Percentiles rank a stretch among this genome's conserved stretches.
phyloP scores from a whole-genome alignment of 208 protist genomes.

The Crithidia expoeki region DNA sequence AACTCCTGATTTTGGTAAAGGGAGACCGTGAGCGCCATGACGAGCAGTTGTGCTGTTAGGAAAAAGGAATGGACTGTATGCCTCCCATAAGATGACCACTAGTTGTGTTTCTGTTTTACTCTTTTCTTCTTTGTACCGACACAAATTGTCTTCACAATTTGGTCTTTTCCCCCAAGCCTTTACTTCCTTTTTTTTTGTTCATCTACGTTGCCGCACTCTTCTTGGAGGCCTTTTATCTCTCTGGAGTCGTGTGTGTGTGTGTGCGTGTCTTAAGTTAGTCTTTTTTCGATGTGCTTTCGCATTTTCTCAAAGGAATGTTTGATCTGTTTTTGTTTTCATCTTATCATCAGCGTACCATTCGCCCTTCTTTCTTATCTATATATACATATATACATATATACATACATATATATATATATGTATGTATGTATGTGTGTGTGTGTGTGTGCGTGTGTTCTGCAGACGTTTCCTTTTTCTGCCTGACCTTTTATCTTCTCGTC shows the following conservation, averaged over 20 bases:
- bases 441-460: too few species aligned
- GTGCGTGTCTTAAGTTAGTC: neutral
- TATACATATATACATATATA: too few species aligned
- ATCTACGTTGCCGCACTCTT: too few species aligned
- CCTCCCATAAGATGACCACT: neutral
- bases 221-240: too few species aligned
- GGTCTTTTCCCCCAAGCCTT: neutral
- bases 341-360: neutral
- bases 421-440: too few species aligned
- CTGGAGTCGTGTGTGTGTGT: neutral
- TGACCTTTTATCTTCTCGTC: too few species aligned
- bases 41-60: neutral
- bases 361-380: neutral
- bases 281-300: constrained; percentile 11
- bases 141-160: neutral
- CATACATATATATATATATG: too few species aligned
- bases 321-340: constrained; percentile 16
- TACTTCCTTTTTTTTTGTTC: neutral
- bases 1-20: neutral
- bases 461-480: too few species aligned
- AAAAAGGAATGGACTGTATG: neutral
- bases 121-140: neutral
- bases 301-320: neutral
- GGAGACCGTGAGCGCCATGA: neutral
- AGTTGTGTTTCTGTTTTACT: neutral